Conservation (phyloP, 768 basidiomycete species). For the Galerina marginata region DNA sequence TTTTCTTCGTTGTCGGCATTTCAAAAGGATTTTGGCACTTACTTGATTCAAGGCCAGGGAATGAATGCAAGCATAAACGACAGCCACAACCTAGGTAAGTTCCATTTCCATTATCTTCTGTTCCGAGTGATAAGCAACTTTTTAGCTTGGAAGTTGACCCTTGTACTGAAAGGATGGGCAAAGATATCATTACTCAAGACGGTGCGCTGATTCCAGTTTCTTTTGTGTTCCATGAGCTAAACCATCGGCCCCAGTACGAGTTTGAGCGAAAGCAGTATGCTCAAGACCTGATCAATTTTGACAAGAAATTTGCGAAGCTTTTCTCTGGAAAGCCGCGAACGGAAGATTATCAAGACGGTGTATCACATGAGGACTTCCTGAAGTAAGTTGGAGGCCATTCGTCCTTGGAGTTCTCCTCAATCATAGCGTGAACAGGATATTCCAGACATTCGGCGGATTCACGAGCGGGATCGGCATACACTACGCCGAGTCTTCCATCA, state of each 20-base stretch:
- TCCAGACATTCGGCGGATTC: conserved; percentile 59
- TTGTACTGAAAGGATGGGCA: conserved; percentile 63
- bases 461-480: conserved; percentile 60
- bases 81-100: conserved; percentile 67
- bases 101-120: background rate
- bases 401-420: background rate
- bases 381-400: conserved; percentile 27
- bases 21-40: background rate
- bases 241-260: conserved; percentile 57
- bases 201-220: conserved; percentile 31
- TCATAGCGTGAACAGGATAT: conserved; percentile 39
- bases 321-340: conserved; percentile 73
- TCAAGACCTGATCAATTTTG: conserved; percentile 74
- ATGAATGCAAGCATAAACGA: conserved; percentile 84
- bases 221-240: background rate
- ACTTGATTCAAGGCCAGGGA: conserved; percentile 57
- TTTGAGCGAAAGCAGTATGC: conserved; percentile 70
- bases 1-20: no score
- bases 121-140: background rate
- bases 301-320: conserved; percentile 65
- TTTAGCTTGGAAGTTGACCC: conserved; percentile 64
- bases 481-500: conserved; percentile 54
- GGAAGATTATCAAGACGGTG: conserved; percentile 48
- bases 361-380: conserved; percentile 58
- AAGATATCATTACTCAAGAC: conserved; percentile 53